A percentile compares a stretch with the other conserved stretches of the same genome.
phyloP scores from a whole-genome alignment of 2,329 filamentous ascomycete genomes.

The Rutstroemia sp. region DNA sequence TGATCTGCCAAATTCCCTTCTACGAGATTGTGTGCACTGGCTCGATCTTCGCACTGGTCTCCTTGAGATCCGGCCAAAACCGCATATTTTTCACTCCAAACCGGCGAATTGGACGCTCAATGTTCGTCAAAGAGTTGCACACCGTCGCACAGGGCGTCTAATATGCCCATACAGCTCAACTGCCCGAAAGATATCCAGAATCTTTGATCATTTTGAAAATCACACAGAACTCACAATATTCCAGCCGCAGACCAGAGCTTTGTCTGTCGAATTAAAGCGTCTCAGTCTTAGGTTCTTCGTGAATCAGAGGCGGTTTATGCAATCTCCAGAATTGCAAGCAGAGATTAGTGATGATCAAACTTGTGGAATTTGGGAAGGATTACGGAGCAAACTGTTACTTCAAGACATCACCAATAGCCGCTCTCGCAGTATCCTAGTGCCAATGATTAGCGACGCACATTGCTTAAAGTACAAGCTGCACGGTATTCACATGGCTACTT shows the following conservation, averaged over 20 bases:
- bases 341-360: slow-evolving; percentile 52
- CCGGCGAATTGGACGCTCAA: slow-evolving; percentile 35
- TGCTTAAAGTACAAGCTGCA: slow-evolving; percentile 21
- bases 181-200: slow-evolving; percentile 32
- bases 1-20: slow-evolving; percentile 45
- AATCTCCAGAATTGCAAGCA: slow-evolving; percentile 38
- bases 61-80: slow-evolving; percentile 45
- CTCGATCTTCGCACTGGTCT: slow-evolving; percentile 38
- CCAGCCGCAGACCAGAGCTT: slow-evolving; percentile 31
- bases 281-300: slow-evolving; percentile 48
- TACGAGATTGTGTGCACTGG: slow-evolving; percentile 50
- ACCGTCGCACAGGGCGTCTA: slow-evolving; percentile 29
- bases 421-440: slow-evolving; percentile 46
- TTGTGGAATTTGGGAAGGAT: slow-evolving; percentile 51
- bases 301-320: slow-evolving; percentile 32
- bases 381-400: slow-evolving; percentile 51
- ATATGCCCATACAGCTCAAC: slow-evolving; percentile 42
- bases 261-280: slow-evolving; percentile 44
- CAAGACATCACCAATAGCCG: slow-evolving; percentile 34
- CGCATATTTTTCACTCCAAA: slow-evolving; percentile 35
- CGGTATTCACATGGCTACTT: slow-evolving; percentile 38
- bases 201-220: slow-evolving; percentile 45
- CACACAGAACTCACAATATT: slow-evolving; percentile 37
- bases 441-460: slow-evolving; percentile 33
- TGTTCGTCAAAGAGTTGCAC: slow-evolving; percentile 22